Base-by-base conservation (phyloP, 2,329 filamentous ascomycete genomes). In the Fonsecaea nubica region DNA sequence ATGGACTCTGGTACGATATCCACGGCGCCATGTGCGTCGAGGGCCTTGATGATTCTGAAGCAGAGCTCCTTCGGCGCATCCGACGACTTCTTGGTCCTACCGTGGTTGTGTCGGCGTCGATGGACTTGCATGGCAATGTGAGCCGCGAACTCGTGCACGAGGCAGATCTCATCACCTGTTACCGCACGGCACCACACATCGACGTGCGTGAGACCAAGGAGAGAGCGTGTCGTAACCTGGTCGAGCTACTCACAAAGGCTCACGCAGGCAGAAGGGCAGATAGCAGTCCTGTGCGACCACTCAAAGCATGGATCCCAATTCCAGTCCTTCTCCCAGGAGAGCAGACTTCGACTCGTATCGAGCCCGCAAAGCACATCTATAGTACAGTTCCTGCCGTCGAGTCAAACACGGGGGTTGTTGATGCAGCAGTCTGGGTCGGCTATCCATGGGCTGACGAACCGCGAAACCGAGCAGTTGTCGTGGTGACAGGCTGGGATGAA, bases 11-110 rank as follows among this genome's bases (percentile, higher is more conserved):
- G 58, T 61, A 61, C 48, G 58, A 61, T 32, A 61, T 54, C 33
- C 58, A 61, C 40, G 58, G 58, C 48, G 45, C 58, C 48, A 61
- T 61, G 58, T 61, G 58, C 58, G 58, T 61, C 9, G 58, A 61
- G 15, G 58, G 45, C 18, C 32, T 53, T 8, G 58, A 61, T 30
- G 58, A 61, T 35, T 48, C 33, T 8, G 58, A 61, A 30, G 48
- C 58, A 35, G 48, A 61, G 45, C 58, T 61, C 13, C 58, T 61
- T 10, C 32, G 33, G 7, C 58, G 58, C 48, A 61, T 61, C 5
- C 58, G 58, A 54, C 33, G 42, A 25, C 45, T 52, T 25, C 40
- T 61, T 32, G 58, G 58, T 15, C 45, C 8, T 21, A 18, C 10
- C 35, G 58, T 61, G 18, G 58, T 61, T 32, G 58, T 61, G 18